Conservation (phyloP, 1,139 yeast genomes). For the Scheffersomyces illinoinensis region DNA sequence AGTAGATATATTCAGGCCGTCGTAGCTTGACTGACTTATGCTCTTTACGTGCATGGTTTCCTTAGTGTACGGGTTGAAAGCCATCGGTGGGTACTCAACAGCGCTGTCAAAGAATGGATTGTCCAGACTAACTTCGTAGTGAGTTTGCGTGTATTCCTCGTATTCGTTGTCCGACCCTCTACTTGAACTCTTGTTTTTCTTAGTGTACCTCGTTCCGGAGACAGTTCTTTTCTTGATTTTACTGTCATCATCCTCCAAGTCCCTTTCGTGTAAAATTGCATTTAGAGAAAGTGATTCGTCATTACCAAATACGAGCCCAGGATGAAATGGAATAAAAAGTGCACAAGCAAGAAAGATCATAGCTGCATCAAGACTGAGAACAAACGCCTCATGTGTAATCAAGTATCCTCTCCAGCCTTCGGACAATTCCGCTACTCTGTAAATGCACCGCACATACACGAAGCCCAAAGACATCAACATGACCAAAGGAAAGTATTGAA, state of each 20-base stretch:
- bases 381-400: slow-evolving; percentile 31
- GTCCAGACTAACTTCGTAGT: background rate
- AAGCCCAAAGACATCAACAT: slow-evolving; percentile 21
- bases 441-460: slow-evolving; percentile 31
- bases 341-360: slow-evolving; percentile 21
- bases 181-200: background rate
- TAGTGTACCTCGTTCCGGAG: background rate
- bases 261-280: background rate
- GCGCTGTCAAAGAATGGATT: background rate
- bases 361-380: slow-evolving; percentile 30
- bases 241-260: background rate
- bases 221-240: background rate
- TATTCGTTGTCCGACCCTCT: background rate
- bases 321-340: slow-evolving; percentile 25
- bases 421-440: slow-evolving; percentile 31
- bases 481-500: slow-evolving; percentile 25
- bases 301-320: slow-evolving; percentile 26
- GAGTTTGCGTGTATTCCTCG: background rate
- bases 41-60: background rate
- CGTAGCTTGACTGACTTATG: background rate
- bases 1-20: background rate
- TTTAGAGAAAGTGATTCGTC: slow-evolving; percentile 12
- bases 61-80: background rate
- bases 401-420: slow-evolving; percentile 38
- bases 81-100: background rate